Evolutionary conservation across 2,329 filamentous ascomycete species (phyloP), one percentile per base, ranked within the genome.

Genomic region (Cryphonectria parasitica): DNA sequence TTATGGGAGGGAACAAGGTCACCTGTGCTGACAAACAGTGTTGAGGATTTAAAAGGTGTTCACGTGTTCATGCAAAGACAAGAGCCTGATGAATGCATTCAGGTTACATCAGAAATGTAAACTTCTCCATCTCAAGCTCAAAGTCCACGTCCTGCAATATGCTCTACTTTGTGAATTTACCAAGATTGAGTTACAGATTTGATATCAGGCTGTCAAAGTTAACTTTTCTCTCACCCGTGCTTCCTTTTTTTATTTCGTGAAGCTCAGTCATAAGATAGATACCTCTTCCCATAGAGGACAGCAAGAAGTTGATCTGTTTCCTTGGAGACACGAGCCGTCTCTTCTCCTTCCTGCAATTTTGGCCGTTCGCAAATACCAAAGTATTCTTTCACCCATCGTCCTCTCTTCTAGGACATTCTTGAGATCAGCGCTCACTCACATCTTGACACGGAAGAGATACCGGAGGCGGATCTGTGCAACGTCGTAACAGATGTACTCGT

Each of bases 401-500:
- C 54, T 56, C 54, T 3, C 28, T 31, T 58, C 45, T 19, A n/a
- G 22, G 15, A 58, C 54, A 19, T 10, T 58, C 10, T 25, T 39
- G 36, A 39, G 17, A 5, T 31, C 6, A 56, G 11, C 28, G 3
- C 54, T 28, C 25, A 10, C 28, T 71, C 65, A 82, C 81, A 88
- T 86, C 76, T 84, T 85, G 64, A 92, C 87, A 7, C 88, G 86
- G 76, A 93, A 86, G 4, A 94, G 82, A 75, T 94, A 93, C 6
- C 91, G 86, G 6, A 93, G 83, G 60, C 89, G 89, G 45, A 94
- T 86, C 78, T 94, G 91, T 0, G 89, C 83, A 3, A 92, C 82
- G 74, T 93, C 86, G 75, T 94, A 94, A 66, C 85, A 85, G 72
- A 93, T 92, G 78, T 90, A 93, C 81, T 94, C 91, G 77, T 94